These are phyloP conservation scores for Castanospermum australe DNA, from an alignment of 306 rosid genomes.

Conservation along the genomic window DNA sequence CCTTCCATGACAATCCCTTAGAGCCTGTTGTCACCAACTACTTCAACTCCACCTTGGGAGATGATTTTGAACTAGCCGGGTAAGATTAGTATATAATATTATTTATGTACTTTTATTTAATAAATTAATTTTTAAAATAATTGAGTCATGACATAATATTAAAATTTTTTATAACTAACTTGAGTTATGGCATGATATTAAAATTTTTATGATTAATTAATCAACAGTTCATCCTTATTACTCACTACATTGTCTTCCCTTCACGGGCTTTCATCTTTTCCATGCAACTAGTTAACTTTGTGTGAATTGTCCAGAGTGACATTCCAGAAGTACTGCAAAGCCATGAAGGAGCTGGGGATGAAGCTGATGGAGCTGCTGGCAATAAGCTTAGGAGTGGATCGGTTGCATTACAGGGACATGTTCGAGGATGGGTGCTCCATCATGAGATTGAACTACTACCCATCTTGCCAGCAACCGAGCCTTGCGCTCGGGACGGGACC, in stretches of 20 bases:
- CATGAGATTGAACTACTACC: conserved; percentile 72
- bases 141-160: too few relatives aligned
- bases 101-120: too few relatives aligned
- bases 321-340: conserved; percentile 61
- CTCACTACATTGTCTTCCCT: too few relatives aligned
- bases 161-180: too few relatives aligned
- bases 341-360: conserved; percentile 51
- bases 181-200: too few relatives aligned
- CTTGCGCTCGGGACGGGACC: conserved; percentile 67
- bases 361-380: conserved; percentile 56
- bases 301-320: conserved; percentile 25
- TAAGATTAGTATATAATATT: conserved; percentile 28
- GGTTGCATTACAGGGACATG: conserved; percentile 37
- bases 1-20: conserved; percentile 25
- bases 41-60: conserved; percentile 41
- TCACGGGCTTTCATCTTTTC: too few relatives aligned
- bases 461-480: conserved; percentile 49
- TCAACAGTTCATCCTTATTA: too few relatives aligned
- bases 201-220: too few relatives aligned
- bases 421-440: conserved; percentile 61
- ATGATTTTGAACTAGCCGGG: conserved; percentile 52
- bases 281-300: neutral
- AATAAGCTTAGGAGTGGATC: conserved; percentile 55
- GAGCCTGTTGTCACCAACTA: conserved; percentile 32
- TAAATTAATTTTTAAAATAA: too few relatives aligned